Base-by-base conservation (phyloP, 179 eudicot genomes). In the Heliamphora pulchella region DNA sequence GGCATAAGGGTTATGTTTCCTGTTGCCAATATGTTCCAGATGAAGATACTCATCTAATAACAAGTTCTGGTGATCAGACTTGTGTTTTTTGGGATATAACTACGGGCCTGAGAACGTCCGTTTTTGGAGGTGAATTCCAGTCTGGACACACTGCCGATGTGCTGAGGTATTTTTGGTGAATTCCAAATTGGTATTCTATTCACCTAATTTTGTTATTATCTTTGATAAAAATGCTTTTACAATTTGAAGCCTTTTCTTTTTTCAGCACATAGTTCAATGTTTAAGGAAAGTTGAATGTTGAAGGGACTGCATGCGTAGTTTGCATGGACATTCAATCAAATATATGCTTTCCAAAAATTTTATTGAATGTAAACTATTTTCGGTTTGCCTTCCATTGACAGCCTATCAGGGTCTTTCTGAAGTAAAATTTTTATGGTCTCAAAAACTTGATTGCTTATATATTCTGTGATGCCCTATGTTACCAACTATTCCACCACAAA, bases 61-160 rank as follows among this genome's bases (percentile, higher is more conserved):
- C 98, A 76, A 86, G 97, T 77, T 95, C 97, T 14, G 98, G 97
- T 82, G 98, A 95, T 80, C 92, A 85, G 82, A 93, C 97, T 10
- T 95, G 98, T 87, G 89, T 91, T 71, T 87, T 95, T 75, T 95
- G 98, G 98, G 98, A 95, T 87, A 87, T 92, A 71, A 91, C 94
- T 55, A 95, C 98, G 14, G 98, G 98, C 50, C 87, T 91, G 68
- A 88, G 94, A 80, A 88, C 97, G 47, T 95, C 98, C 77, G 94
- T 95, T 50, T 95, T 95, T 88, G 98, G 97, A 79, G 97, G 98
- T 79, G 98, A 95, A 89, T 93, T 91, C 84, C 98, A 91, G 75
- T 95, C 94, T 73, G 98, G 98, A 58, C 98, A 93, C 83, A 93
- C 97, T 81, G 90, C 89, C 80, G 97, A 93, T 82, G 97, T 95